Evolutionary conservation across 345 rosid species (phyloP), one percentile per base, ranked within the genome.

Genomic region (Diplotaxis tenuifolia): DNA sequence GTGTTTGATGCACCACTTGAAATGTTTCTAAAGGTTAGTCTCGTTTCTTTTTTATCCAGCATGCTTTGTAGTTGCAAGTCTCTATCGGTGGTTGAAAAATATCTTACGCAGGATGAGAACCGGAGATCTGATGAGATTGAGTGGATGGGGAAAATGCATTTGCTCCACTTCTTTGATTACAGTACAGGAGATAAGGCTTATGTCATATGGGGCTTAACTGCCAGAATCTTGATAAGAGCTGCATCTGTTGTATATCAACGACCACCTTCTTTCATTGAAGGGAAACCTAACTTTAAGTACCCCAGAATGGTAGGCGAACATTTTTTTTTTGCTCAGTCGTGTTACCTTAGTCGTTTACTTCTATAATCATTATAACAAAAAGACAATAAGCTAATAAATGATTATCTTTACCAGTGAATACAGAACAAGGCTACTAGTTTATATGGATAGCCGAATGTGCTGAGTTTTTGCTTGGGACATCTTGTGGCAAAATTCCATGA

Each of bases 1-100:
- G 84, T 87, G 23, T 88, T 90, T 45, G 95, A 90, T 81, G 93
- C 84, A 70, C 97, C 90, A 7, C 74, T 91, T 81, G 94, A 87
- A 79, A 88, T 91, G 90, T 91, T 91, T 72, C 78, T 88, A 23
- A 87, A 85, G 94, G 94, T 86, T 82, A 6, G 14, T 28, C 23
- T 59, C 38, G 56, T 72, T 65, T 62, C 6, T 34, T 62, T 38
- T 28, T 65, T 8, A 49, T 49, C 10, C 25, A 60, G 45, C 55
- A 0, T 34, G 53, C 40, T 62, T 29, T 67, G 25, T 55, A 40
- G 65, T 65, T 47, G 53, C 20, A 15, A 16, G 21, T 25, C 1
- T 38, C 34, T 57, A 42, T 40, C 5, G 8, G 12, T 67, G 27
- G 9, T 45, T 18, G 23, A 40, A 61, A 25, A 47, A 49, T 72